Base-by-base conservation (phyloP, 2,329 filamentous ascomycete species). In the Pseudogymnoascus sp. region DNA sequence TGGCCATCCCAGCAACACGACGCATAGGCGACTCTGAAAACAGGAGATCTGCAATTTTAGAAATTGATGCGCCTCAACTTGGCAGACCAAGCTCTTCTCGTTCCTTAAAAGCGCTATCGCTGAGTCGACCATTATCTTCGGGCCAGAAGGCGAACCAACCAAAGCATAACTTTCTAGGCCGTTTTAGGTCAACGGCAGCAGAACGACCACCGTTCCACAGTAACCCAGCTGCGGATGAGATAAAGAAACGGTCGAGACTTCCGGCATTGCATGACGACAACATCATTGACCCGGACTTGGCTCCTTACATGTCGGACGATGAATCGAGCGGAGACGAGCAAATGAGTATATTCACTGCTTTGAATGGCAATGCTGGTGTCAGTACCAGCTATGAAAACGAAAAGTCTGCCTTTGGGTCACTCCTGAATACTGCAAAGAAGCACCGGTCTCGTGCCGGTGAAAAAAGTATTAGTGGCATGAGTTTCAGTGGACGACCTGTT, bases 211-310 rank as follows among this genome's bases (percentile, higher is more conserved):
- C 95, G 0, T 98, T 98, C 68, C 91, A 90, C 70, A 82, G 92
- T 62, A 89, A 89, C 64, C 82, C 86, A 10, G 79, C 82, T 16
- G 86, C 79, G 8, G 85, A 96, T 61, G 88, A 92, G 64, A 77
- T 82, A 59, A 78, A 81, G 3, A 85, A 83, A 66, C 88, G 87
- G 66, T 79, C 85, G 6, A 85, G 86, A 43, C 82, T 96, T 37
- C 89, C 93, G 14, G 92, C 92, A n/a, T 98, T 99, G 70, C 95
- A 99, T 73, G 92, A 95, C 72, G 95, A 99, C 78, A 98, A 95
- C 72, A 96, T 99, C 69, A 98, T 99, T 69, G 95, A 99, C 72
- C 95, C 95, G 1, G 95, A 99, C 71, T 79, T 99, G 62, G 93
- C 93, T 4, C 90, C 91, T 35, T 99, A 96, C 76, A 89, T 99